A percentile compares a stretch with the other conserved stretches of the same genome.
These are phyloP conservation scores for Sphaerostilbella broomeana DNA, from an alignment of 2,329 filamentous ascomycete genomes.

Conservation along the genomic window DNA sequence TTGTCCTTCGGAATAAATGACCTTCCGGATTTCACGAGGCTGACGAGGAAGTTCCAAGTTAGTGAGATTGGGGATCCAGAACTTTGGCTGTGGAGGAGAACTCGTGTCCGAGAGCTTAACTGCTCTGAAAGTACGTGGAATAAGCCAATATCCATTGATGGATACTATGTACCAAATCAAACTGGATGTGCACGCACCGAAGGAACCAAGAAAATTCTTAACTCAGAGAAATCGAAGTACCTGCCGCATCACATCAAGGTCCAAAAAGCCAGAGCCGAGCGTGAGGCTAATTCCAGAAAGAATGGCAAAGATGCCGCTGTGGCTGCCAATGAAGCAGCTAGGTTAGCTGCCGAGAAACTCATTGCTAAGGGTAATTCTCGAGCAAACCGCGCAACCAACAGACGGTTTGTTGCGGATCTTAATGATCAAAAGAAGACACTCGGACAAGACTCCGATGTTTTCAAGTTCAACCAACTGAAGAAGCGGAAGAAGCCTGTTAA, in stretches of 20 bases:
- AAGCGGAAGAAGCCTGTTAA: slow-evolving; percentile 99
- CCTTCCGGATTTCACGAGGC: slow-evolving; percentile 41
- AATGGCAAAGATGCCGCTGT: slow-evolving; percentile 59
- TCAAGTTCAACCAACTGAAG: slow-evolving; percentile 98
- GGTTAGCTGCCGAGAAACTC: slow-evolving; percentile 70
- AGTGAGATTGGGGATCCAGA: slow-evolving; percentile 43
- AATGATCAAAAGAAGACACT: slow-evolving; percentile 89
- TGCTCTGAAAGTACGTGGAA: slow-evolving; percentile 24
- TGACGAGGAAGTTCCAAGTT: slow-evolving; percentile 41
- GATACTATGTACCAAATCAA: slow-evolving; percentile 75
- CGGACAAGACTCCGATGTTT: slow-evolving; percentile 77
- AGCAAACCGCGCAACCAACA: slow-evolving; percentile 91
- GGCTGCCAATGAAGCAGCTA: slow-evolving; percentile 62
- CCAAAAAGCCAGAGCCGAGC: slow-evolving; percentile 81
- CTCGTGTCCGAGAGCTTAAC: slow-evolving; percentile 51
- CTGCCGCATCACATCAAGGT: slow-evolving; percentile 96
- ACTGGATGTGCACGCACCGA: slow-evolving; percentile 88
- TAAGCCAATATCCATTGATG: slow-evolving; percentile 43
- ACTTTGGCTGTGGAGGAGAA: slow-evolving; percentile 52
- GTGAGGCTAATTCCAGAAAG: slow-evolving; percentile 67
- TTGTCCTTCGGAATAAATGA: slow-evolving; percentile 40
- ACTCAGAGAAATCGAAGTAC: slow-evolving; percentile 97
- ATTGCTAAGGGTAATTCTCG: slow-evolving; percentile 84
- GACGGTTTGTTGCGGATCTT: slow-evolving; percentile 87
- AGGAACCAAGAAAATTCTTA: slow-evolving; percentile 89